phyloP scores from a whole-genome alignment of 2,329 filamentous ascomycete species.

The Corniculantispora saksenae region DNA sequence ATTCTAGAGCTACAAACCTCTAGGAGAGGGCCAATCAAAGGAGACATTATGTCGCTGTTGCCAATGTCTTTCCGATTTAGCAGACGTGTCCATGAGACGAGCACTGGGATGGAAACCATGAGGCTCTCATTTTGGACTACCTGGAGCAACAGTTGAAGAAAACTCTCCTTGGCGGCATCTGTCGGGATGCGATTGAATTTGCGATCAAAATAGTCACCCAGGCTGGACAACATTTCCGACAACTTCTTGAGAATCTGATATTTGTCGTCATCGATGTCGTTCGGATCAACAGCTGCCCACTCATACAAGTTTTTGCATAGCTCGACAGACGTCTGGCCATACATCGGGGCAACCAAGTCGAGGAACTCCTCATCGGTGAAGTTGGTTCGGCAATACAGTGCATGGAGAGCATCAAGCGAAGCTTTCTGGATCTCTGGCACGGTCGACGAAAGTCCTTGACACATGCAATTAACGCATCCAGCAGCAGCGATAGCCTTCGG shows the following conservation, averaged over 20 bases:
- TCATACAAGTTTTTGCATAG: constrained; percentile 74
- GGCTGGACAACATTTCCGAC: constrained; percentile 84
- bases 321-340: constrained; percentile 67
- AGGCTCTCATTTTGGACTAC: constrained; percentile 85
- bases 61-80: constrained; percentile 72
- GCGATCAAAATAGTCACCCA: constrained; percentile 81
- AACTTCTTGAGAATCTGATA: constrained; percentile 93
- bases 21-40: constrained; percentile 72
- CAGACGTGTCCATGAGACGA: constrained; percentile 87
- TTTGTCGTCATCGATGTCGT: constrained; percentile 86
- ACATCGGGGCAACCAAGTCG: constrained; percentile 77
- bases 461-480: constrained; percentile 69
- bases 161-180: constrained; percentile 66
- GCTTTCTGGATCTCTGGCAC: constrained; percentile 76
- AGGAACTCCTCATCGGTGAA: constrained; percentile 78
- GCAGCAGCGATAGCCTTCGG: constrained; percentile 76
- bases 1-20: constrained; percentile 82
- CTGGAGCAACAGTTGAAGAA: constrained; percentile 76
- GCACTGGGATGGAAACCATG: constrained; percentile 86
- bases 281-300: constrained; percentile 76
- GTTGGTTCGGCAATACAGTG: constrained; percentile 73
- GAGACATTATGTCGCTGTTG: constrained; percentile 59
- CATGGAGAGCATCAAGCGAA: constrained; percentile 69
- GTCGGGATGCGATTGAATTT: constrained; percentile 67
- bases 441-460: constrained; percentile 67